Evolutionary conservation across 768 basidiomycete genomes (phyloP).

Genomic region (Collybia nuda): DNA sequence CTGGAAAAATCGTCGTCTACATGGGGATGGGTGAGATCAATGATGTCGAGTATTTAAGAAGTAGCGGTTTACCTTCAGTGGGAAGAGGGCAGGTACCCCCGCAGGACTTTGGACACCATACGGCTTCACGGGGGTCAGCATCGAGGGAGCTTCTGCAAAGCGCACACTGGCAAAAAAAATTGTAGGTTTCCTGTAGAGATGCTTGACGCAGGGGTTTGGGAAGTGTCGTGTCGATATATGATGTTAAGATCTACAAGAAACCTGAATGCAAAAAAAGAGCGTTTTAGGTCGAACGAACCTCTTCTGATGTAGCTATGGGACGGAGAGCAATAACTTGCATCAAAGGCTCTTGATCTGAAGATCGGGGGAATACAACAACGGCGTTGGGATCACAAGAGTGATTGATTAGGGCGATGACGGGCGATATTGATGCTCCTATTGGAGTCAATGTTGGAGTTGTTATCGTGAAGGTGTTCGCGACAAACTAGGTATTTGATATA

Average conservation of each 20-base stretch:
- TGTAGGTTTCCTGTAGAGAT: constrained; percentile 69
- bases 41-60: not conserved
- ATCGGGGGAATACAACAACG: constrained; percentile 84
- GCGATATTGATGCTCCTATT: constrained; percentile 84
- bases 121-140: constrained; percentile 65
- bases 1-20: constrained; percentile 49
- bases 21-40: not conserved
- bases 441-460: constrained; percentile 77
- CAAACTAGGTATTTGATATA: constrained; percentile 55
- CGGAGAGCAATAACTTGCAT: constrained; percentile 76
- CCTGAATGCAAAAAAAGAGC: not conserved
- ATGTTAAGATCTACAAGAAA: constrained; percentile 61
- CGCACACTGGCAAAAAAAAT: constrained; percentile 70
- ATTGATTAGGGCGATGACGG: constrained; percentile 77
- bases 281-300: constrained; percentile 43
- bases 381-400: constrained; percentile 90
- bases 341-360: constrained; percentile 50
- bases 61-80: constrained; percentile 47
- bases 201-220: constrained; percentile 54
- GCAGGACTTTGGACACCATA: constrained; percentile 70
- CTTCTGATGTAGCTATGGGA: constrained; percentile 62
- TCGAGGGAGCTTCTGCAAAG: constrained; percentile 41
- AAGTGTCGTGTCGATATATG: constrained; percentile 85
- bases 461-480: constrained; percentile 88
- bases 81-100: constrained; percentile 64